Evolutionary conservation across 305 asterid genomes (phyloP), one percentile per base, ranked within the genome.

Genomic region (Fraxinus latifolia): DNA sequence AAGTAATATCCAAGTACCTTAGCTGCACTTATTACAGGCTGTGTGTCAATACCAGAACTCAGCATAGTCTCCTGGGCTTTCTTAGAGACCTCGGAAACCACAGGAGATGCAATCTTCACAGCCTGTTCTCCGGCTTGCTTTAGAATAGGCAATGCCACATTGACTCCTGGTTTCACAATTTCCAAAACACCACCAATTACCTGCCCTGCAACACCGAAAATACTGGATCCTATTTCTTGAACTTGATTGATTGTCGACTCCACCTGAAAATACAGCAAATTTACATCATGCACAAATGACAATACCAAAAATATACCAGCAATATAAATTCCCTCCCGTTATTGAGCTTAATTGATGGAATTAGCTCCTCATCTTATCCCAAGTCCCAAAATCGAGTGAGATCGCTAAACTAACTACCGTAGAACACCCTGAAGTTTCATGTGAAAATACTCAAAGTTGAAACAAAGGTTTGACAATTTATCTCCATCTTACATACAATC

Each of bases 11-110:
- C 7, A 25, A 9, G 27, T 77, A 89, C 99, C 98, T 92, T 91
- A 68, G 97, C 98, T 76, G 91, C 98, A 82, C 93, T 86, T 32
- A 90, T 29, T 70, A 93, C 92, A 0, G 97, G 98, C 86, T 91
- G 77, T 23, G 95, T 89, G 79, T 94, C 97, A 25, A 94, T 71
- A 70, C 99, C 99, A 6, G 97, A 84, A 83, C 94, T 87, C 89
- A 93, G 89, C 58, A 95, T 89, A 47, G 94, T 96, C 85, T 95
- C 99, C 90, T 91, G 97, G 34, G 99, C 98, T 86, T 92, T 92
- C 88, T 90, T 94, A 32, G 99, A 86, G 81, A 93, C 96, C 87
- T 92, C 97, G 1, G 99, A 93, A 70, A 93, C 87, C 21, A 89
- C 86, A 67, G 99, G 99, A 60, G 96, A 92, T 87, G 97, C 96